A percentile compares a stretch with the other conserved stretches of the same genome.
Evolutionary conservation across 73 alveolate genomes (phyloP).

Genomic region (Paraurostyla sp.): DNA sequence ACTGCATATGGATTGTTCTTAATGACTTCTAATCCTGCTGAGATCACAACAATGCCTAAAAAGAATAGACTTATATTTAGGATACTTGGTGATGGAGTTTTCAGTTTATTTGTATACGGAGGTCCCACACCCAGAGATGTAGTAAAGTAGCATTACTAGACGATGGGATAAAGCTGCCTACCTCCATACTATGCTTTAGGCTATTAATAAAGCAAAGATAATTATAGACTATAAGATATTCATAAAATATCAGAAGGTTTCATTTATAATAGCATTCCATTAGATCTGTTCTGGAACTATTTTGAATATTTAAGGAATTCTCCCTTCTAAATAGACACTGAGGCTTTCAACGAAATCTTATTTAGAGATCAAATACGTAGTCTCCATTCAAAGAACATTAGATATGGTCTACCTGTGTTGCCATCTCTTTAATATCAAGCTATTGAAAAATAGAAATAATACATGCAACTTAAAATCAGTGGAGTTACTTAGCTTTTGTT

Average conservation of each 20-base stretch:
- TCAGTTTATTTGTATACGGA: neutral
- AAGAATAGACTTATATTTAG: neutral
- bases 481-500: neutral
- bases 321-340: neutral
- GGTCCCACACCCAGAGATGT: constrained; percentile 7
- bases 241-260: constrained; percentile 1
- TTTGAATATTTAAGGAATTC: neutral
- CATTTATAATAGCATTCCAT: neutral
- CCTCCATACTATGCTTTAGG: constrained; percentile 31
- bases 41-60: neutral
- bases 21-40: neutral
- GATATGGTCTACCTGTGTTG: neutral
- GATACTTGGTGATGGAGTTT: neutral
- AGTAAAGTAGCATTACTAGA: neutral
- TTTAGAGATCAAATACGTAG: neutral
- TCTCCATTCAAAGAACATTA: neutral
- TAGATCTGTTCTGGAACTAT: neutral
- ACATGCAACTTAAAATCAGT: neutral
- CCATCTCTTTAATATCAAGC: neutral
- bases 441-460: neutral
- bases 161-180: neutral
- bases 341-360: neutral
- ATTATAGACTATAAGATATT: neutral
- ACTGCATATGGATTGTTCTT: constrained; percentile 5
- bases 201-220: neutral